These are phyloP conservation scores for Tylopilus vinaceipallidus DNA, from an alignment of 768 basidiomycete genomes.

Conservation along the genomic window DNA sequence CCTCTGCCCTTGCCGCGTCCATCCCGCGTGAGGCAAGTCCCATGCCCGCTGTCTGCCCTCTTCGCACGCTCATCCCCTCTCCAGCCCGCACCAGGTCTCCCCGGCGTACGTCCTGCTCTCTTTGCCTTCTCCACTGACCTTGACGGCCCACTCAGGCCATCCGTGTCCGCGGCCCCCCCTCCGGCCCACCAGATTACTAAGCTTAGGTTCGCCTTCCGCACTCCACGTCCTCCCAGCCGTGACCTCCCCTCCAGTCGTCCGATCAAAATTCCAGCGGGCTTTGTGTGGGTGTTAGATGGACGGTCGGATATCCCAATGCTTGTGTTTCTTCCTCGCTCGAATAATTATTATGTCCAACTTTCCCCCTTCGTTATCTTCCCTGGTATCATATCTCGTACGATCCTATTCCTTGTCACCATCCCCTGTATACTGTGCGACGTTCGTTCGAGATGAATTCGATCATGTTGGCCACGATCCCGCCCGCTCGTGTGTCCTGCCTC, in stretches of 20 bases:
- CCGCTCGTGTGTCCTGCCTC: too few relatives aligned
- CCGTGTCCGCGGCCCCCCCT: neutral
- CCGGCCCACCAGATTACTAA: neutral
- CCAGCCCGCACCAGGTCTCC: neutral
- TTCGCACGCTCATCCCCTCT: neutral
- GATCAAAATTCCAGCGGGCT: neutral
- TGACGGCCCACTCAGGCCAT: neutral
- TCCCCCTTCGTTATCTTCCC: constrained; percentile 2
- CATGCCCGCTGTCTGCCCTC: neutral
- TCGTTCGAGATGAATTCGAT: neutral
- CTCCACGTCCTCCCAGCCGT: too few relatives aligned
- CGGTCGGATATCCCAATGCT: neutral
- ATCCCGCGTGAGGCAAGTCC: constrained; percentile 16
- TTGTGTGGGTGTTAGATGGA: neutral
- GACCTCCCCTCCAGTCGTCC: too few relatives aligned
- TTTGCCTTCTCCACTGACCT: too few relatives aligned
- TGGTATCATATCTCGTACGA: neutral
- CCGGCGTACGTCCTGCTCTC: neutral
- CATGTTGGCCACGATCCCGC: too few relatives aligned
- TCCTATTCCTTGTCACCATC: neutral
- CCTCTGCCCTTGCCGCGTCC: constrained; percentile 7
- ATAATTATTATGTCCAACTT: neutral
- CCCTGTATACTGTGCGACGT: neutral
- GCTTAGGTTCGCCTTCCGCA: neutral
- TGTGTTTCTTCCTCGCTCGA: neutral